A percentile compares a stretch with the other conserved stretches of the same genome.
These are phyloP conservation scores for Ophiocordyceps camponoti-rufipedis DNA, from an alignment of 2,329 filamentous ascomycete genomes.

Conservation along the genomic window DNA sequence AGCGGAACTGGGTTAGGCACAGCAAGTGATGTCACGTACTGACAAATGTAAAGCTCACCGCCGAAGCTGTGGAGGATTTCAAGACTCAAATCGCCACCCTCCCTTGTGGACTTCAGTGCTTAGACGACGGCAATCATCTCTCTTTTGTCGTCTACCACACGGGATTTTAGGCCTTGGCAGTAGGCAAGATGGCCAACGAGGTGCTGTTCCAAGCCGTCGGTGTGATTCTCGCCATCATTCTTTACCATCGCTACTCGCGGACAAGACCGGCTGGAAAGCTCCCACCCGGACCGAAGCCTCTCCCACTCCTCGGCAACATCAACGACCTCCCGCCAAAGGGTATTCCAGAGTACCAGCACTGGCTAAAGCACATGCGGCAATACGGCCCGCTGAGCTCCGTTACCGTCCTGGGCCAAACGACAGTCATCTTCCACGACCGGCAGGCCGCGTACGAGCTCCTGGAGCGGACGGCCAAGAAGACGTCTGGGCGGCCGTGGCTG, in stretches of 20 bases:
- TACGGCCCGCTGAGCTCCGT: constrained; percentile 25
- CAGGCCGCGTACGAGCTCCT: constrained; percentile 18
- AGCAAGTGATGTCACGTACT: no score
- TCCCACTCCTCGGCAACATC: constrained; percentile 4
- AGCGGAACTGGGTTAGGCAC: no score
- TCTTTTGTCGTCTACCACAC: no score
- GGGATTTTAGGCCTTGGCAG: no score
- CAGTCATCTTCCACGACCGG: constrained; percentile 21
- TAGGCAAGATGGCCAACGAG: not conserved
- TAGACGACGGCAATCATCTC: no score
- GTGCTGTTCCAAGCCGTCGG: not conserved
- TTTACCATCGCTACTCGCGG: not conserved
- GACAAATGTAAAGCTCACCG: no score
- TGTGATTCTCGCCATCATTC: not conserved
- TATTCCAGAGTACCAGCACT: constrained; percentile 2
- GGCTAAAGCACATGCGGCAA: constrained; percentile 1
- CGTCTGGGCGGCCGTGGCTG: constrained; percentile 16
- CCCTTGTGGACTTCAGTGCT: no score
- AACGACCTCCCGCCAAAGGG: constrained; percentile 1
- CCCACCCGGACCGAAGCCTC: constrained; percentile 3
- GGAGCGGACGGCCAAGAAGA: constrained; percentile 14
- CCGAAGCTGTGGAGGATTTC: no score
- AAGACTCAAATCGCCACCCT: no score
- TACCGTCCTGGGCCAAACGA: constrained; percentile 19
- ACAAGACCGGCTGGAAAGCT: not conserved